phyloP scores from a whole-genome alignment of 306 rosid species.

The Quillaja saponaria region DNA sequence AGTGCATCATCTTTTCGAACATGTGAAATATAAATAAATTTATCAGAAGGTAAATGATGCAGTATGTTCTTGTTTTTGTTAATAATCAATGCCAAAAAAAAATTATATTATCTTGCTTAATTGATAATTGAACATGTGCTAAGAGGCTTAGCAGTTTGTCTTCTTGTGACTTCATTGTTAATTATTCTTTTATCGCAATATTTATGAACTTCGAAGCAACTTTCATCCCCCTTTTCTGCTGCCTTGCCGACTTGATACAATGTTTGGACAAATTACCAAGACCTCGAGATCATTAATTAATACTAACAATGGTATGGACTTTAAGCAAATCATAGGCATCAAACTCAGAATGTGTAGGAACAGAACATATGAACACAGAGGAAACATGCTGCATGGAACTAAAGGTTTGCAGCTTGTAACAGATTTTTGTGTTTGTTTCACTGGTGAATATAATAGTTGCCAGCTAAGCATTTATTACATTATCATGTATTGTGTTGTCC shows the following conservation, averaged over 20 bases:
- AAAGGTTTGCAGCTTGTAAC: neutral
- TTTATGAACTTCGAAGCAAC: constrained; percentile 44
- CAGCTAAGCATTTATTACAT: too few relatives aligned
- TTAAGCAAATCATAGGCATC: too few relatives aligned
- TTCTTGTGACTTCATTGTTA: constrained; percentile 26
- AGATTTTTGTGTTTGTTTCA: constrained; percentile 22
- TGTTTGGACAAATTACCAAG: constrained; percentile 29
- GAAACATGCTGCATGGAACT: constrained; percentile 23
- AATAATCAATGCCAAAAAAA: constrained; percentile 1
- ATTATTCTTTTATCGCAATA: constrained; percentile 26
- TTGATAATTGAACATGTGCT: constrained; percentile 16
- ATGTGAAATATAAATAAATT: constrained; percentile 18
- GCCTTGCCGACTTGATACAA: constrained; percentile 29
- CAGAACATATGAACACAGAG: constrained; percentile 1
- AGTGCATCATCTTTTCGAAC: neutral
- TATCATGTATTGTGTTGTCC: too few relatives aligned
- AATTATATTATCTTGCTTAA: neutral
- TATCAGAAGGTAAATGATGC: neutral
- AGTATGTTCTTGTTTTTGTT: constrained; percentile 19
- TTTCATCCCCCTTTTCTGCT: constrained; percentile 36
- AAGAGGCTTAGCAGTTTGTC: constrained; percentile 30
- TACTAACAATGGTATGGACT: too few relatives aligned
- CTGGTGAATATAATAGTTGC: neutral
- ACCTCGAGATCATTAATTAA: constrained; percentile 22
- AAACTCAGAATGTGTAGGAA: constrained; percentile 31